A percentile compares a stretch with the other conserved stretches of the same genome.
These are phyloP conservation scores for Aurantiochytrium sp. DNA, from an alignment of 108 stramenopile genomes.

Conservation along the genomic window DNA sequence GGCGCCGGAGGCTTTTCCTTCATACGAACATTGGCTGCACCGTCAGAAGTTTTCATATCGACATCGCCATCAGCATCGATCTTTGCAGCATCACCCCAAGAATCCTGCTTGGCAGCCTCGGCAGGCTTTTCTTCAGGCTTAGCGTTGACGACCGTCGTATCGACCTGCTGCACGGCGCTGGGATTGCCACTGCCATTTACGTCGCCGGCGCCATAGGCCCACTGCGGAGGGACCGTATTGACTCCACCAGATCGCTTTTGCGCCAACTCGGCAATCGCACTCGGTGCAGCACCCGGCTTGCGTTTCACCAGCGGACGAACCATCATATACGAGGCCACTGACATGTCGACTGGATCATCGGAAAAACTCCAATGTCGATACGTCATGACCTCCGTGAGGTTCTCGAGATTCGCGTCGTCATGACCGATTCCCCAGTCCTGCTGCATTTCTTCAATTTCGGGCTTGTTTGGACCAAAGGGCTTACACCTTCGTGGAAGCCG, in stretches of 20 bases:
- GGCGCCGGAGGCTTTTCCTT: no score
- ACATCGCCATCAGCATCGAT: no score
- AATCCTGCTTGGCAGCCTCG: no score
- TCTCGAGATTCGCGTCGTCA: not conserved
- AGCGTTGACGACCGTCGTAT: no score
- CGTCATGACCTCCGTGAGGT: slow-evolving; percentile 10
- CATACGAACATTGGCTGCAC: no score
- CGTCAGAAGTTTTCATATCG: no score
- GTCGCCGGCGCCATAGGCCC: not conserved
- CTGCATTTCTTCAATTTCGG: not conserved
- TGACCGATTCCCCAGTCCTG: not conserved
- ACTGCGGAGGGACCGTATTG: not conserved
- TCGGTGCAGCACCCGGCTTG: not conserved
- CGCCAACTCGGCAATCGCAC: not conserved
- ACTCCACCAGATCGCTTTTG: not conserved
- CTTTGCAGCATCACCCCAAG: no score
- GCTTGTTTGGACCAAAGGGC: not conserved
- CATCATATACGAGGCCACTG: slow-evolving; percentile 19
- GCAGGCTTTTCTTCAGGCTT: no score
- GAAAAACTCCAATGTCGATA: slow-evolving; percentile 5
- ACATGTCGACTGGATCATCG: not conserved
- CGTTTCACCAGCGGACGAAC: not conserved
- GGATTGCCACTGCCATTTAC: no score
- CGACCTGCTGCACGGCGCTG: no score
- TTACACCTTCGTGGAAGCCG: not conserved